Evolutionary conservation across 2,329 filamentous ascomycete genomes (phyloP).

Genomic region (Fusarium scirpi): DNA sequence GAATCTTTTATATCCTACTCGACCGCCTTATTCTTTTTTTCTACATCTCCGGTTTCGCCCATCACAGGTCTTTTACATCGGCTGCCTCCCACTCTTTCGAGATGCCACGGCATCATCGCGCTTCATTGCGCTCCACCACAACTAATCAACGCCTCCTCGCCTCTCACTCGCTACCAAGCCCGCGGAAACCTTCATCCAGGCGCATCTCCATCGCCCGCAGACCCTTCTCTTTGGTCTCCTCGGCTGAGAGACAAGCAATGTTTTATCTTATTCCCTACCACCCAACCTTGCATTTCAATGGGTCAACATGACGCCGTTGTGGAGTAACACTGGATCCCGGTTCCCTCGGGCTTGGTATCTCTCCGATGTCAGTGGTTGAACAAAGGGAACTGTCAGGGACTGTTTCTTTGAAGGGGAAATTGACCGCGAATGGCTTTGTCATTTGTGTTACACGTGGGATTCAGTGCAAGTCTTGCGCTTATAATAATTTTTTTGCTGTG

Average conservation of each 20-base stretch:
- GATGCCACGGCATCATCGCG: not conserved
- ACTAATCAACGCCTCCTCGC: not conserved
- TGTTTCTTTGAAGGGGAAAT: not conserved
- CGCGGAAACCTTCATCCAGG: not conserved
- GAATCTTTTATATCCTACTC: not conserved
- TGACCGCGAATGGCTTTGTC: not conserved
- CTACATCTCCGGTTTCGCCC: not conserved
- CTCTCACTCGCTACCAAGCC: not conserved
- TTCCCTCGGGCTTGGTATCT: conserved; percentile 16
- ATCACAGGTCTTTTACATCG: not conserved
- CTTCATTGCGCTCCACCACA: no score
- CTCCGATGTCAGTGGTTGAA: conserved; percentile 15
- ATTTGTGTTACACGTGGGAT: not conserved
- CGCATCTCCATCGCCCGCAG: not conserved
- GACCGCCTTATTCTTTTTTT: not conserved
- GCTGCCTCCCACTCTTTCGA: not conserved
- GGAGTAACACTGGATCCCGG: conserved; percentile 38
- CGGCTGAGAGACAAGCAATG: not conserved
- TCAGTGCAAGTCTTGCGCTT: not conserved
- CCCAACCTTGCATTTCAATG: conserved; percentile 36
- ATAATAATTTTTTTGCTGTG: not conserved
- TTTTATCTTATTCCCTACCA: conserved; percentile 10
- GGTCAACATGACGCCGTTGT: conserved; percentile 39
- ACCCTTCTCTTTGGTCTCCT: not conserved
- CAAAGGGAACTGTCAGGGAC: not conserved